Evolutionary conservation across 768 basidiomycete genomes (phyloP), one percentile per base, ranked within the genome.

Genomic region (Mycena sanguinolenta): DNA sequence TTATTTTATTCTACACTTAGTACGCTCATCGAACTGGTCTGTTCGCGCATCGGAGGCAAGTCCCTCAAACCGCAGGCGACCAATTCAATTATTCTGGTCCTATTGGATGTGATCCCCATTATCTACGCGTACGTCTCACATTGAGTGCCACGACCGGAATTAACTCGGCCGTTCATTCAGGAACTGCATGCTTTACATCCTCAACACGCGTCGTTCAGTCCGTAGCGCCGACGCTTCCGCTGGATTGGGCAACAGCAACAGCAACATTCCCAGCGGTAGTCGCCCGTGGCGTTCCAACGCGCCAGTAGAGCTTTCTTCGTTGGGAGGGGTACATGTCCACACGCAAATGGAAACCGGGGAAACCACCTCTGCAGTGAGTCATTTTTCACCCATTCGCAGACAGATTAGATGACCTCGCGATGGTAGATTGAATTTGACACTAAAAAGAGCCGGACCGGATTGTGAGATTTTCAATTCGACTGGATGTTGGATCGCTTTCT

Each of bases 1-100:
- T n/a, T n/a, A 14, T 19, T 19, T 44, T 19, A 44, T 32, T 57
- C 34, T 5, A 32, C 32, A 23, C n/a, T 17, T 19, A 59, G 58
- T 44, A 59, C 58, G 9, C 58, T 59, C 23, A 59, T 59, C 28
- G 58, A 42, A 55, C 27, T 66, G 16, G 42, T 66, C 53, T 66
- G 65, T 53, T 66, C 54, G 12, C 44, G 57, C 32, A 44, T 65
- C 32, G 57, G 54, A 1, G 54, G 55, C 32, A 58, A 54, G 16
- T 38, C 50, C 4, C 53, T 64, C 52, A 66, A 66, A 34, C 55
- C 57, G n/a, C 30, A 36, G 32, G 44, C 65, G n/a, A n/a, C n/a
- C n/a, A n/a, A n/a, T n/a, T n/a, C n/a, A n/a, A n/a, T n/a, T n/a
- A n/a, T n/a, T n/a, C 32, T 55, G 23, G 36, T 64, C 38, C 27